phyloP scores from a whole-genome alignment of 352 stramenopile species.

The Vaucheria bursata region DNA sequence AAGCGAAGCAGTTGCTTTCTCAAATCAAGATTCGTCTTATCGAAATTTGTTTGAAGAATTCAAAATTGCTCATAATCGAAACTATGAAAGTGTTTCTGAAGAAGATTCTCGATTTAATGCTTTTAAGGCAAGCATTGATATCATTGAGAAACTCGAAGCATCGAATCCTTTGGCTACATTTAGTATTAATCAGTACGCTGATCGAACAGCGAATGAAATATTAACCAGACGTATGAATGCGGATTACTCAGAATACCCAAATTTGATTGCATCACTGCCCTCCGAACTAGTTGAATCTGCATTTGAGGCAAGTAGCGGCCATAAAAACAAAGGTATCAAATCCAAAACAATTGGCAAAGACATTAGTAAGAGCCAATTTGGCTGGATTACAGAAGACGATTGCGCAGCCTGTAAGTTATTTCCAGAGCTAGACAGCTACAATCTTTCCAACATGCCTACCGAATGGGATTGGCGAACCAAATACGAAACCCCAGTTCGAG shows the following conservation, averaged over 20 bases:
- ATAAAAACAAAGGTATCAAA: not conserved
- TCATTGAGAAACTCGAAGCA: slow-evolving; percentile 19
- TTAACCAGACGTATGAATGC: slow-evolving; percentile 16
- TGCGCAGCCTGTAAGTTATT: slow-evolving; percentile 29
- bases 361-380: not conserved
- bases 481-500: slow-evolving; percentile 75
- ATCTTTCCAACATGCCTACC: slow-evolving; percentile 13
- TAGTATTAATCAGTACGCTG: slow-evolving; percentile 24
- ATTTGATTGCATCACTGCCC: not conserved
- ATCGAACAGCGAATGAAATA: slow-evolving; percentile 26
- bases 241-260: not conserved
- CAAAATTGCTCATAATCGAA: not conserved
- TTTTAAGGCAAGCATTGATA: not conserved
- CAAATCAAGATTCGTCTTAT: too few relatives aligned
- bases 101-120: not conserved
- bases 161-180: slow-evolving; percentile 14
- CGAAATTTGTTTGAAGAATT: not conserved
- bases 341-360: slow-evolving; percentile 10
- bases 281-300: not conserved
- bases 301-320: not conserved
- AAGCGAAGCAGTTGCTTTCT: too few relatives aligned
- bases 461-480: slow-evolving; percentile 81
- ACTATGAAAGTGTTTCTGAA: not conserved
- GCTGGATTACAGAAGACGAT: not conserved
- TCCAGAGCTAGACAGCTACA: slow-evolving; percentile 28